Conservation (phyloP, 805 yeast species). For the Pichia phayaonensis region DNA sequence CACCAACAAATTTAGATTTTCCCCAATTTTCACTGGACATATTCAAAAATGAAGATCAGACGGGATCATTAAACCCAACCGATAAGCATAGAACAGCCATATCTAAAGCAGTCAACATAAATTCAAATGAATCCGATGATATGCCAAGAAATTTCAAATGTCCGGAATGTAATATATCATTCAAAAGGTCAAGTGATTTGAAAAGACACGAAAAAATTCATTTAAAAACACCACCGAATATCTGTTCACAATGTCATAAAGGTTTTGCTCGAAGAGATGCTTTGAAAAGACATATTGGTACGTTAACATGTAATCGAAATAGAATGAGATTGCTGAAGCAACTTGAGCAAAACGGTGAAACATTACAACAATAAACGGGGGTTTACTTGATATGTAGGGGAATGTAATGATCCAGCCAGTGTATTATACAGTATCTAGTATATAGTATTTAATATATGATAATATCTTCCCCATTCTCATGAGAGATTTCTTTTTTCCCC, state of each 20-base stretch:
- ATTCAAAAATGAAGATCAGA: constrained; percentile 14
- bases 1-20: constrained; percentile 10
- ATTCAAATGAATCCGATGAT: neutral
- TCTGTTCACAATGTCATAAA: constrained; percentile 69
- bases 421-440: neutral
- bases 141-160: constrained; percentile 35
- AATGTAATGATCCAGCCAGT: neutral
- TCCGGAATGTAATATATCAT: constrained; percentile 50
- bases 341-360: neutral
- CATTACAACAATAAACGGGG: neutral
- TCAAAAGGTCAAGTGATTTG: constrained; percentile 61
- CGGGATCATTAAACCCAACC: neutral
- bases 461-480: too few relatives aligned
- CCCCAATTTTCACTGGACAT: constrained; percentile 18
- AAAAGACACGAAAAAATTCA: constrained; percentile 74
- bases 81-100: neutral
- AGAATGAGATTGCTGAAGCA: constrained; percentile 40
- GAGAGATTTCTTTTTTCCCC: too few relatives aligned
- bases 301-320: constrained; percentile 68
- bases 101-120: neutral
- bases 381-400: neutral
- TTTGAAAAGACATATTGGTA: constrained; percentile 64
- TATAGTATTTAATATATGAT: too few relatives aligned
- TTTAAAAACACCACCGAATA: constrained; percentile 61
- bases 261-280: constrained; percentile 85